Evolutionary conservation across 2,329 filamentous ascomycete genomes (phyloP).

Genomic region (Aureobasidium sp.): DNA sequence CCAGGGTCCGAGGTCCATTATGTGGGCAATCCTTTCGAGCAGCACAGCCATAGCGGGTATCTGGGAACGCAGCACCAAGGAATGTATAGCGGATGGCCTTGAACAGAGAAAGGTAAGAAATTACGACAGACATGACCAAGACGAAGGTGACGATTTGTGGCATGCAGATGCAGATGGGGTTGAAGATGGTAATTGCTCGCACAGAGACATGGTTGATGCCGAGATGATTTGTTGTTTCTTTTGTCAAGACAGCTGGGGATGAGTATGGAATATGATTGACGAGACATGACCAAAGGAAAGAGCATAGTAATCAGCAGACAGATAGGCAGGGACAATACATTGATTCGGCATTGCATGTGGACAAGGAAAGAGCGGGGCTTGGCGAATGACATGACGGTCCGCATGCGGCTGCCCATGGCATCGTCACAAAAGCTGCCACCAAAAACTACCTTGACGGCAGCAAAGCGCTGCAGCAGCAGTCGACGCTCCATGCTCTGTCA

Average conservation of each 20-base stretch:
- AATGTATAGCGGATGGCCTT: conserved; percentile 8
- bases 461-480: background rate
- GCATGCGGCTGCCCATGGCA: too few relatives aligned
- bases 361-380: too few relatives aligned
- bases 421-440: background rate
- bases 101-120: background rate
- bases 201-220: background rate
- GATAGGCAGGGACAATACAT: background rate
- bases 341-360: too few relatives aligned
- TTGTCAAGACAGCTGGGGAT: background rate
- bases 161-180: background rate
- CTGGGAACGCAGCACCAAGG: conserved; percentile 1
- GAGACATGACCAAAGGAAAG: background rate
- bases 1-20: background rate
- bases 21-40: background rate
- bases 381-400: too few relatives aligned
- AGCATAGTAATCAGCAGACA: background rate
- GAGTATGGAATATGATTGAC: background rate
- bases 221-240: background rate
- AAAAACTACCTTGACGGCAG: background rate
- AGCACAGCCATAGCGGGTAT: background rate
- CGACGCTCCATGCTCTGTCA: conserved; percentile 10
- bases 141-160: background rate
- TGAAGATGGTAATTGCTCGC: background rate
- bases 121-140: too few relatives aligned